Evolutionary conservation across 2,329 filamentous ascomycete species (phyloP), one percentile per base, ranked within the genome.

Genomic region (Exophiala phaeomuriformis): DNA sequence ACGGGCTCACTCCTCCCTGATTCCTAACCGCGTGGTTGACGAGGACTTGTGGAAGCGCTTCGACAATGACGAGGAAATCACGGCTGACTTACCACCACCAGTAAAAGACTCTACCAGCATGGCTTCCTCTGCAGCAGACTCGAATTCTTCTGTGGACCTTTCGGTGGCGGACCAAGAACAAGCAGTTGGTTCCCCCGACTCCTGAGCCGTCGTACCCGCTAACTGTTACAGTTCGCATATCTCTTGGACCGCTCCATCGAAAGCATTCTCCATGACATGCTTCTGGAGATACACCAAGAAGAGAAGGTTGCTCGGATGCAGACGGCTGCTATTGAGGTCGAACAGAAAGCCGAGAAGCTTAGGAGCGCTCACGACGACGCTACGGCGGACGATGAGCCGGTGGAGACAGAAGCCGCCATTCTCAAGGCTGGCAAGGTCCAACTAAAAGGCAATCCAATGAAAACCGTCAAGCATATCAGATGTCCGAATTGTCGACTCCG

Each of bases 401-500:
- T 74, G 7, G 72, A 79, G 55, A 80, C 77, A 1, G 67, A 74
- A 3, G 77, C 72, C 12, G 77, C 77, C 4, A 68, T 75, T 28
- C 78, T 75, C 61, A 75, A 80, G 51, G 72, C 74, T 49, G 77
- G 77, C 19, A 74, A 74, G 54, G 73, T 79, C 4, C 74, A 72
- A 50, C 70, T 81, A 46, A 79, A 78, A 56, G 78, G 78, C 40
- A 82, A 81, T 60, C 77, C 78, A 5, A 72, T 83, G 59, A 74
- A 79, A 60, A 79, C 76, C 2, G 77, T 77, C 39, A 77, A 78
- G 43, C 77, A 83, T 49, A 79, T 81, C 32, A 72, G 78, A 62
- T 84, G 81, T 66, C 75, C 78, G 10, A 76, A 78, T 58, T 84
- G 81, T 67, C 79, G 78, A 59, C 72, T 82, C 39, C 80, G 80